Percentiles rank a stretch among this genome's conserved stretches.
Evolutionary conservation across 306 rosid genomes (phyloP).

Genomic region (Cercis canadensis): DNA sequence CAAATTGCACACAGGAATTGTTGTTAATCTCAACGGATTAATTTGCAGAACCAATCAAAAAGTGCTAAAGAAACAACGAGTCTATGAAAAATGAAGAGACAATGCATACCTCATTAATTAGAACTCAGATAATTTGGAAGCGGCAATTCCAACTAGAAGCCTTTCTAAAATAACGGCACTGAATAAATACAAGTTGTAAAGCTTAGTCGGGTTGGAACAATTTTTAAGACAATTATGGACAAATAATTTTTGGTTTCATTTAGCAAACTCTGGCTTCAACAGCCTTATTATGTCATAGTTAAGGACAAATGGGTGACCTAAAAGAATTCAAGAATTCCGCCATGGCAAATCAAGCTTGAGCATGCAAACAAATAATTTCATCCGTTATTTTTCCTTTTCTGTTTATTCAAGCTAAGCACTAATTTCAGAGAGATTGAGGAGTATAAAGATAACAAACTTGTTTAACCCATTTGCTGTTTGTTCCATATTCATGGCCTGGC

Average conservation of each 20-base stretch:
- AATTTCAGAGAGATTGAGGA: not conserved
- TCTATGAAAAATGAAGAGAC: conserved; percentile 21
- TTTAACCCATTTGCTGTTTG: too few species aligned
- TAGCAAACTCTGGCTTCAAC: too few species aligned
- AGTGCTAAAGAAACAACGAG: conserved; percentile 38
- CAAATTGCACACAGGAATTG: conserved; percentile 36
- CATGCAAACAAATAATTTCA: not conserved
- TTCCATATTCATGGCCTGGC: too few species aligned
- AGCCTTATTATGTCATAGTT: too few species aligned
- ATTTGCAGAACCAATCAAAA: conserved; percentile 63
- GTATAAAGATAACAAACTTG: not conserved
- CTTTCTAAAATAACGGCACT: not conserved
- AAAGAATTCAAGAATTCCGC: too few species aligned
- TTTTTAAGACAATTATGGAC: too few species aligned
- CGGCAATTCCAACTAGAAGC: not conserved
- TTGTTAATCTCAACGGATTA: conserved; percentile 27
- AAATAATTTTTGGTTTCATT: too few species aligned
- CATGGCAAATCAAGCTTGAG: not conserved
- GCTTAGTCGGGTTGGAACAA: too few species aligned
- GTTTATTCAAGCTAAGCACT: not conserved
- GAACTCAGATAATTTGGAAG: not conserved
- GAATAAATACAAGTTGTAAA: not conserved
- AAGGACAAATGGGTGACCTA: too few species aligned
- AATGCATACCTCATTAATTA: not conserved
- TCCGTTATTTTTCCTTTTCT: not conserved